Base-by-base conservation (phyloP, 2,329 filamentous ascomycete species). In the Fusarium cicatricum region DNA sequence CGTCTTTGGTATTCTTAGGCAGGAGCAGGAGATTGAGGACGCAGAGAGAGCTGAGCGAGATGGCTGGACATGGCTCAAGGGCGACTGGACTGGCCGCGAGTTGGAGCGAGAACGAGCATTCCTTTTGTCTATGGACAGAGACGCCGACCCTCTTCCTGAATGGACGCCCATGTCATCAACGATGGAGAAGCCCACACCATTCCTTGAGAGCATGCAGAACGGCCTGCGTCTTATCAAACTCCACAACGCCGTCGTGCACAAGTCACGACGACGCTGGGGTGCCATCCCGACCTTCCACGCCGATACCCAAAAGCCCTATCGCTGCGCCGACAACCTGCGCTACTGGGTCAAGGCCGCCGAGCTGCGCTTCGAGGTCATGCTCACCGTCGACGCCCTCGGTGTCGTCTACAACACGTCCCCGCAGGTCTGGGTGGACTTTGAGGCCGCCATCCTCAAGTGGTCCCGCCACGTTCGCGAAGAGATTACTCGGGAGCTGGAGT, bases 301-400 rank as follows among this genome's bases (percentile, higher is more conserved):
- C n/a, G 92, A 99, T 74, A 94, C 95, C 10, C 88, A 87, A 56
- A 98, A 98, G 76, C 95, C 95, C 0, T 99, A 99, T 74, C 89
- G 95, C 42, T 89, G 89, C 60, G 92, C 93, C 3, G 95, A 99
- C 67, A 99, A 99, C 73, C 82, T 99, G 58, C 86, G 92, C 34
- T 99, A 90, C 80, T 99, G 95, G 94, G 85, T 90, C 75, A 99
- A 99, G 78, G 95, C 94, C 1, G 92, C 93, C 8, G 93, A 99
- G 77, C 81, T 98, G 54, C 87, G 95, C 50, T 99, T 94, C 88
- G 95, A 98, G 75, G 85, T 93, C 33, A 84, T 90, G 65, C 80
- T 98, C 45, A 85, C 89, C 60, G 82, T 97, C 48, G 92, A 97
- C 70, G 91, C 94, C 17, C 88, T 96, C 75, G 92, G 89, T 23